Base-by-base conservation (phyloP, 352 stramenopile species). In the Pythium apleroticum region DNA sequence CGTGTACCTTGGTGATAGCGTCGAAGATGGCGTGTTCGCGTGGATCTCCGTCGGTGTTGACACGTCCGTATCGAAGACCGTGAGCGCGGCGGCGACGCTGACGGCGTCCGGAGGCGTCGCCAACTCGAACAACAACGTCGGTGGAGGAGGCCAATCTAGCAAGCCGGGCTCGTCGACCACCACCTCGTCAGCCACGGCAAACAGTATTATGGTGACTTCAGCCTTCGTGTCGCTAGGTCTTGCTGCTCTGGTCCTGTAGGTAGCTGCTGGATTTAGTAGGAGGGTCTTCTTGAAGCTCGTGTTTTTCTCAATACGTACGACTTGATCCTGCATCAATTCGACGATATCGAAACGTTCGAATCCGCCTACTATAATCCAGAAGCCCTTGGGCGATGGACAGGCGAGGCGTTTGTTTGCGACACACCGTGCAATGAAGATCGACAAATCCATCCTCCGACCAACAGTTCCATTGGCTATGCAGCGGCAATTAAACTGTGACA, bases 1-100 rank as follows among this genome's bases (percentile, higher is more conserved):
- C 41, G 61, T 59, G 12, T 39, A 62, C 15, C 62, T 73, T 19
- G 66, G 66, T 11, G 57, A 73, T 45, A 43, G 46, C 8, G 62
- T 70, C 14, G 31, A 50, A 0, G 67, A 73, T 28, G 62, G 67
- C 22, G 43, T 70, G 35, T 73, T 63, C 43, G 35, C 62, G 19
- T 74, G 67, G 67, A 71, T 74, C 57, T 74, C 67, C 1, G 35
- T 74, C 20, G 63, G 67, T 30, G 35, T 73, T 31, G 59, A 71
- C 57, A 62, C 33, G 41, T 60, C 56, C 10, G 27, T 66, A 17
- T 25, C 33, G 9, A 53, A 60, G n/a, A 19, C 10, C 11, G 50
- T 57, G 25, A 17, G 19, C 11, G 55, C 31, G 12, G 58, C 63
- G 8, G 57, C 57, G 20, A 71, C 56, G 5, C 24, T 64, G 19